phyloP scores from a whole-genome alignment of 441 rosid species.

The Populus hybrid region DNA sequence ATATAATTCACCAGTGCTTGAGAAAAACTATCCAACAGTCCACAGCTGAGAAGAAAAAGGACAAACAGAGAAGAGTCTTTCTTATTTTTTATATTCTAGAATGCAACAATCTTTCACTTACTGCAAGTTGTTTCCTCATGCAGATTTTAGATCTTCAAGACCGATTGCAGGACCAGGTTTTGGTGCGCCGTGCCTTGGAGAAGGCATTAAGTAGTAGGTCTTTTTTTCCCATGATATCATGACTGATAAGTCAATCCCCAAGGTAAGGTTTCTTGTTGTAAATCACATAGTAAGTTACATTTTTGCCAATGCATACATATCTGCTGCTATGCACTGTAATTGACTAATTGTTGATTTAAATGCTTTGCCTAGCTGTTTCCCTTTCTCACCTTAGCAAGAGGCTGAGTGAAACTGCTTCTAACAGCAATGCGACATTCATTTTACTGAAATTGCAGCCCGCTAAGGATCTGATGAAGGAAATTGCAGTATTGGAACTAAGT shows the following conservation, averaged over 20 bases:
- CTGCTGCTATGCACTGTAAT: not conserved
- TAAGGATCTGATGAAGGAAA: slow-evolving; percentile 67
- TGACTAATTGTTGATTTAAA: not conserved
- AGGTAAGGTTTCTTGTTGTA: slow-evolving; percentile 30
- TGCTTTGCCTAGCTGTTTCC: not conserved
- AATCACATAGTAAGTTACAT: not conserved
- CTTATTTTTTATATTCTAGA: not conserved
- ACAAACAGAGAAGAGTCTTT: not conserved
- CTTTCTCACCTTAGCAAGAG: not conserved
- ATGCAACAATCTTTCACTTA: slow-evolving; percentile 1
- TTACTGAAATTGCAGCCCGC: slow-evolving; percentile 47
- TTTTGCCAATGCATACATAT: not conserved
- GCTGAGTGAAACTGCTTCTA: not conserved
- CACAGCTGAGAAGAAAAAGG: not conserved
- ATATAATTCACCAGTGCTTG: not conserved
- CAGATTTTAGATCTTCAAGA: slow-evolving; percentile 60
- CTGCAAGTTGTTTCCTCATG: slow-evolving; percentile 5
- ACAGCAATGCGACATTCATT: not conserved
- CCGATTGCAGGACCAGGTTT: slow-evolving; percentile 45
- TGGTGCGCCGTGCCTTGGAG: slow-evolving; percentile 53
- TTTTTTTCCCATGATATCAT: slow-evolving; percentile 36
- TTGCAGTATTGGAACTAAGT: slow-evolving; percentile 72
- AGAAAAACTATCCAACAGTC: not conserved
- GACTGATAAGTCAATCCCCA: slow-evolving; percentile 47
- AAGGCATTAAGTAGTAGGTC: slow-evolving; percentile 45